phyloP scores from a whole-genome alignment of 2,329 filamentous ascomycete genomes.

The Aspergillus candidus region DNA sequence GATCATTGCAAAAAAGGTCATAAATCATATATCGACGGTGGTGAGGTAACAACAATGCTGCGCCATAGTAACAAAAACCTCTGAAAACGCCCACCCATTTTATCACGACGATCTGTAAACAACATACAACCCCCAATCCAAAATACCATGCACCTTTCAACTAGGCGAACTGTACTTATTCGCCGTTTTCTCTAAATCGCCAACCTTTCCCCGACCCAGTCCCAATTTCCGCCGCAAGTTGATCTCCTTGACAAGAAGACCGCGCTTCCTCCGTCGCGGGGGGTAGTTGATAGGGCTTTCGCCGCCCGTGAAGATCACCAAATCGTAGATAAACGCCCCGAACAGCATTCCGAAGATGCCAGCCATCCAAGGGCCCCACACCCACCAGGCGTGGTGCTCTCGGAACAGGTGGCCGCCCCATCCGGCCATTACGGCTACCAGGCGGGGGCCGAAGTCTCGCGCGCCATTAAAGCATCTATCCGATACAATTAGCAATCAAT shows the following conservation, averaged over 20 bases:
- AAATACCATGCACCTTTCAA: background rate
- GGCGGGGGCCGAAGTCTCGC: constrained; percentile 31
- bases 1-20: no score
- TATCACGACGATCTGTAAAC: no score
- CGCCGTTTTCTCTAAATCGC: constrained; percentile 17
- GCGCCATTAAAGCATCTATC: constrained; percentile 29
- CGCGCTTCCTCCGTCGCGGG: constrained; percentile 34
- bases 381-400: constrained; percentile 27
- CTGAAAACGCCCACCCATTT: no score
- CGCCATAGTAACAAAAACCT: no score
- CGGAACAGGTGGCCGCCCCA: constrained; percentile 25
- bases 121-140: no score
- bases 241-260: constrained; percentile 25
- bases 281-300: constrained; percentile 40
- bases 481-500: background rate
- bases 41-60: no score
- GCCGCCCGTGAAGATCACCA: constrained; percentile 34
- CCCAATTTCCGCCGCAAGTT: constrained; percentile 16
- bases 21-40: no score
- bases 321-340: constrained; percentile 31
- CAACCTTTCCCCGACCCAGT: constrained; percentile 9
- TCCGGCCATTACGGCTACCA: constrained; percentile 28
- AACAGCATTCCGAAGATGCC: constrained; percentile 27
- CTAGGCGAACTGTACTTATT: background rate
- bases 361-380: constrained; percentile 32